These are phyloP conservation scores for Acacia crassicarpa DNA, from an alignment of 306 rosid genomes.

Conservation along the genomic window DNA sequence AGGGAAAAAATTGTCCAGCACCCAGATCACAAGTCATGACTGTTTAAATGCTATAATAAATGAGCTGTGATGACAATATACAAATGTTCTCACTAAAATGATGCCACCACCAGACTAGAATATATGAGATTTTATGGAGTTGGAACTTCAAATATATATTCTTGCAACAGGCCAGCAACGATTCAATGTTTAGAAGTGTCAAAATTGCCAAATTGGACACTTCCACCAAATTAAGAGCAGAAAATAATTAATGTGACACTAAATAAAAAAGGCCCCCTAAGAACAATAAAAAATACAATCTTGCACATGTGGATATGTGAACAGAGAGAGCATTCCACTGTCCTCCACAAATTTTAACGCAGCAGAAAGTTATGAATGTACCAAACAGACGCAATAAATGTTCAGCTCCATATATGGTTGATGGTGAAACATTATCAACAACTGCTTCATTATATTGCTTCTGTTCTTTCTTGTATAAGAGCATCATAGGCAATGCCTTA, in stretches of 20 bases:
- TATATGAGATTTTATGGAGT: background rate
- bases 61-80: slow-evolving; percentile 8
- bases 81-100: background rate
- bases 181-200: background rate
- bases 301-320: background rate
- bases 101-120: background rate
- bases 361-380: slow-evolving; percentile 41
- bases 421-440: slow-evolving; percentile 67
- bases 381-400: slow-evolving; percentile 96
- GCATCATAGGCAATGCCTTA: slow-evolving; percentile 86
- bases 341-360: slow-evolving; percentile 19
- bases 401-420: slow-evolving; percentile 90
- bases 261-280: slow-evolving; percentile 3
- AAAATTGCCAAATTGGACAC: background rate
- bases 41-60: slow-evolving; percentile 14
- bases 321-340: background rate
- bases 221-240: slow-evolving; percentile 20
- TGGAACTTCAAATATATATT: background rate
- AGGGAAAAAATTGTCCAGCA: background rate
- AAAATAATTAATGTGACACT: slow-evolving; percentile 13
- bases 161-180: slow-evolving; percentile 26
- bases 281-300: background rate
- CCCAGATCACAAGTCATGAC: slow-evolving; percentile 22
- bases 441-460: slow-evolving; percentile 69
- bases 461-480: slow-evolving; percentile 89